Conservation (phyloP, 441 rosid genomes). For the Euphorbia celastroides region DNA sequence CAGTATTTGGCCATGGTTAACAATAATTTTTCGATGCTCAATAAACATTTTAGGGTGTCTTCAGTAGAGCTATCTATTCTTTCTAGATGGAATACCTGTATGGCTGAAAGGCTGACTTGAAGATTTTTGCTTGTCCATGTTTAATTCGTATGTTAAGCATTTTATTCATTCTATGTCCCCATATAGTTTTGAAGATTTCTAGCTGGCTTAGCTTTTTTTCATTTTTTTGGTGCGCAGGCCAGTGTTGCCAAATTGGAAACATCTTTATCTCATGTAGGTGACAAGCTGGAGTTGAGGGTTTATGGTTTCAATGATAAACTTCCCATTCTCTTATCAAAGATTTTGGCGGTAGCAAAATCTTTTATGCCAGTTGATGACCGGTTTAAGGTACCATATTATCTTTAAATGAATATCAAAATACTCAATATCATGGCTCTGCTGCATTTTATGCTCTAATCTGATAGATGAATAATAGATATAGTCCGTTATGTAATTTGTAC, state of each 20-base stretch:
- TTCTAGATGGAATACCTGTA: background rate
- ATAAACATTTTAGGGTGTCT: background rate
- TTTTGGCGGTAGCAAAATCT: constrained; percentile 61
- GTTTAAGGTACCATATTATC: constrained; percentile 48
- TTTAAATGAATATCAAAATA: background rate
- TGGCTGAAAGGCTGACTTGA: background rate
- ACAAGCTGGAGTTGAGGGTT: constrained; percentile 83
- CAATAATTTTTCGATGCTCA: background rate
- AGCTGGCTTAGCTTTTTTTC: background rate
- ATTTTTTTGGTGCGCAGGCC: constrained; percentile 53
- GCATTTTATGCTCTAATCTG: background rate
- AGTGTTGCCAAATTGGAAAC: constrained; percentile 92
- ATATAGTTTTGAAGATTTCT: constrained; percentile 11
- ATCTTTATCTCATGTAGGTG: constrained; percentile 55
- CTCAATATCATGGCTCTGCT: background rate
- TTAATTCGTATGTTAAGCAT: constrained; percentile 7
- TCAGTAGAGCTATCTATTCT: background rate
- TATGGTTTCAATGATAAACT: constrained; percentile 93
- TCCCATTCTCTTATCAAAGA: constrained; percentile 61
- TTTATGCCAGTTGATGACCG: constrained; percentile 70
- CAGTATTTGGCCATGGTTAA: background rate
- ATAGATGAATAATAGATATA: background rate
- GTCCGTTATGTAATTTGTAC: constrained; percentile 1
- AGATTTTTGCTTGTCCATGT: too few relatives aligned
- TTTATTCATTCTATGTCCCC: constrained; percentile 2